phyloP scores from a whole-genome alignment of 2,329 filamentous ascomycete species.

The Seiridium unicorne region DNA sequence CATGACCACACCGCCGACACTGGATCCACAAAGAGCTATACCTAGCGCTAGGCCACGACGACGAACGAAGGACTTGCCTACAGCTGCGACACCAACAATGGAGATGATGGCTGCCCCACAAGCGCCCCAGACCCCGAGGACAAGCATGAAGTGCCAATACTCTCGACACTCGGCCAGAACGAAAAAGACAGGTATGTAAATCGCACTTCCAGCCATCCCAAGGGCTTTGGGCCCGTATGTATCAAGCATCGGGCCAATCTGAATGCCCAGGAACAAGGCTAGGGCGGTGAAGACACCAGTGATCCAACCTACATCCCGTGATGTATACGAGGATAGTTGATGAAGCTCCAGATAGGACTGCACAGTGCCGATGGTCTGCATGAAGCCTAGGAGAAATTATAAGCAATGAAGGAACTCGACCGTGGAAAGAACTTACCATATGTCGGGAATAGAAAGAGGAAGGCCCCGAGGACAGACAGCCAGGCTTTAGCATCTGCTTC shows the following conservation, averaged over 20 bases:
- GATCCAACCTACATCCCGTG: constrained; percentile 39
- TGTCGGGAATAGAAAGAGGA: constrained; percentile 6
- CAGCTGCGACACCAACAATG: constrained; percentile 28
- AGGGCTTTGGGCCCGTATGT: constrained; percentile 35
- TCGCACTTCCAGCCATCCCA: constrained; percentile 26
- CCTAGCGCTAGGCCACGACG: constrained; percentile 23
- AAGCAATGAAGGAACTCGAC: background rate
- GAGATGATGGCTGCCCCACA: constrained; percentile 37
- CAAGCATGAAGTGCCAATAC: constrained; percentile 37
- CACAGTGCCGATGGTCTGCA: constrained; percentile 35
- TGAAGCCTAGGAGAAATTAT: constrained; percentile 26
- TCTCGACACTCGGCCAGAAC: constrained; percentile 42
- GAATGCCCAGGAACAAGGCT: constrained; percentile 35
- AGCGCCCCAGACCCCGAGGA: constrained; percentile 40
- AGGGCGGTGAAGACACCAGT: constrained; percentile 36
- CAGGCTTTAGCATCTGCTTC: background rate
- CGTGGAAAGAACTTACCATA: background rate
- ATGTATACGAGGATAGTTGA: constrained; percentile 33
- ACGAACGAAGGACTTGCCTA: constrained; percentile 26
- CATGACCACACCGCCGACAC: constrained; percentile 28
- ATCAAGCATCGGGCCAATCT: constrained; percentile 39
- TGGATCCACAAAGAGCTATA: constrained; percentile 19
- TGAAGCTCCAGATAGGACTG: constrained; percentile 36
- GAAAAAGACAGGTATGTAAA: constrained; percentile 37
- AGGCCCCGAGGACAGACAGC: constrained; percentile 6